phyloP scores from a whole-genome alignment of 257 asterid species.

The Handroanthus guayacan region DNA sequence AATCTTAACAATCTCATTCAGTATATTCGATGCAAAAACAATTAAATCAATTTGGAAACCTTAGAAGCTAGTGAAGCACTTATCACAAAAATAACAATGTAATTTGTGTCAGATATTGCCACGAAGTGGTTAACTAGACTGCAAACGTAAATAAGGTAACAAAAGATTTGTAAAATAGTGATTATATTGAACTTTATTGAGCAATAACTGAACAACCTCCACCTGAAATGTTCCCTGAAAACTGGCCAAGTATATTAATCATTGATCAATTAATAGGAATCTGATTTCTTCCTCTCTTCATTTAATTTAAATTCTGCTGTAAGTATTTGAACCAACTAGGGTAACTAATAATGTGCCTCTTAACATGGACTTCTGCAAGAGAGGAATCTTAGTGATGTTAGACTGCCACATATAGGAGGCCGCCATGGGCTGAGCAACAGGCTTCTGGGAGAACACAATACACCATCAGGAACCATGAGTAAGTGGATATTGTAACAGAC shows the following conservation, averaged over 20 bases:
- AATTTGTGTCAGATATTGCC: not conserved
- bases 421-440: not conserved
- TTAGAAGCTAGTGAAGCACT: conserved; percentile 2
- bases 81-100: conserved; percentile 19
- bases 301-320: not conserved
- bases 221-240: not conserved
- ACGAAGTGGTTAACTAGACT: conserved; percentile 4
- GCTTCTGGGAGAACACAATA: not conserved
- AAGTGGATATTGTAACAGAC: not conserved
- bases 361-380: conserved; percentile 13
- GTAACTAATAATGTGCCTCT: not conserved
- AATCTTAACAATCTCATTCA: conserved; percentile 25
- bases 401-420: conserved; percentile 1
- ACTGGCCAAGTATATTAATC: not conserved
- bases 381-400: not conserved
- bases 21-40: conserved; percentile 23
- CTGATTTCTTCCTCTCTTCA: not conserved
- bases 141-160: not conserved
- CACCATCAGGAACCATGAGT: conserved; percentile 18
- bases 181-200: not conserved
- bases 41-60: not conserved
- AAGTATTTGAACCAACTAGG: conserved; percentile 2
- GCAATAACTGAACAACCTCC: conserved; percentile 10
- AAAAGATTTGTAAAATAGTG: not conserved
- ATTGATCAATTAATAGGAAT: conserved; percentile 7